These are phyloP conservation scores for Dendrobium officinale DNA, from an alignment of 106 monocot genomes.

Conservation along the genomic window DNA sequence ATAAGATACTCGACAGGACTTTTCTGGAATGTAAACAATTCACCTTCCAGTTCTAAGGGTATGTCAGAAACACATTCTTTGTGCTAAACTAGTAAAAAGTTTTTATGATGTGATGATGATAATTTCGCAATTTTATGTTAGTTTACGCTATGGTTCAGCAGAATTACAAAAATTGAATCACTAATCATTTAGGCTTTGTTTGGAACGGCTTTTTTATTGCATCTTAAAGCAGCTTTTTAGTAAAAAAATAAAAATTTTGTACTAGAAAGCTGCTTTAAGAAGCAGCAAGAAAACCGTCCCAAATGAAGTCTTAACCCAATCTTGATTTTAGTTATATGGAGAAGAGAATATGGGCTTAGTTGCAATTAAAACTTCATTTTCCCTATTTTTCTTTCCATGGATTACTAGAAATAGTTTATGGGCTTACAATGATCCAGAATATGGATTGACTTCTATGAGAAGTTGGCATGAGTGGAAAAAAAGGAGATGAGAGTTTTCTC, in stretches of 20 bases:
- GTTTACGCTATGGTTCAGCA: background rate
- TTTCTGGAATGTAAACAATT: conserved; percentile 42
- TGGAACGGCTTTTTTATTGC: too few species aligned
- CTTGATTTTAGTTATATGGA: background rate
- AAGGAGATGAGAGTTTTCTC: background rate
- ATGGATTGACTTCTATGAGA: background rate
- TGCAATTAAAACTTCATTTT: background rate
- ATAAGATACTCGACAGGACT: conserved; percentile 37
- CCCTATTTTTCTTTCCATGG: background rate
- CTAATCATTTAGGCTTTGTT: background rate
- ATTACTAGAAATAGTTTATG: background rate
- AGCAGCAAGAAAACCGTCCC: too few species aligned
- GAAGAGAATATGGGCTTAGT: background rate
- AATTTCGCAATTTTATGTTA: background rate
- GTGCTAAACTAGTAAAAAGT: background rate
- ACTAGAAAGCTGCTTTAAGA: too few species aligned
- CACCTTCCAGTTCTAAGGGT: conserved; percentile 25
- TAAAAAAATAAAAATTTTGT: too few species aligned
- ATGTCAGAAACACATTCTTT: conserved; percentile 1
- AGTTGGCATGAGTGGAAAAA: too few species aligned
- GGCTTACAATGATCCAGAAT: background rate
- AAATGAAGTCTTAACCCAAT: background rate
- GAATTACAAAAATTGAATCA: background rate
- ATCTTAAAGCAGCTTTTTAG: too few species aligned
- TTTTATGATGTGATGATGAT: conserved; percentile 3